phyloP scores from a whole-genome alignment of 129 eudicot species.

The Helichrysum umbraculigerum region DNA sequence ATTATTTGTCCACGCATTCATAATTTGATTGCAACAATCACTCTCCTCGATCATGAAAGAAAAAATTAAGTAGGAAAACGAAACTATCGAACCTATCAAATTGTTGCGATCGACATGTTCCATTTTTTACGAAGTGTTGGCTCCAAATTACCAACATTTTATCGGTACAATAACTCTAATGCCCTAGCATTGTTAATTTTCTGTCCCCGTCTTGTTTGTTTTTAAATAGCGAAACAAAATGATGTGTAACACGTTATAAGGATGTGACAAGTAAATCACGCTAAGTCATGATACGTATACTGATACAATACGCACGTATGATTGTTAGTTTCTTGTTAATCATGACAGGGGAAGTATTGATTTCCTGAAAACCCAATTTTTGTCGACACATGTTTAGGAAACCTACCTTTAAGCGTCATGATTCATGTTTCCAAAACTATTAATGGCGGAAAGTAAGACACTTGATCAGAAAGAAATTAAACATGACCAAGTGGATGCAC shows the following conservation, averaged over 20 bases:
- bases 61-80: neutral
- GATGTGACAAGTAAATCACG: neutral
- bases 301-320: neutral
- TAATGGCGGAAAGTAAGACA: slow-evolving; percentile 20
- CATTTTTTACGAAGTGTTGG: neutral
- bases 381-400: slow-evolving; percentile 1
- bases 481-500: slow-evolving; percentile 28
- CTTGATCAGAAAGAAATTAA: slow-evolving; percentile 15
- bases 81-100: slow-evolving; percentile 10
- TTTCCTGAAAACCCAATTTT: neutral
- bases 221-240: neutral
- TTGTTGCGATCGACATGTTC: slow-evolving; percentile 20
- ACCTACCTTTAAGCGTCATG: neutral
- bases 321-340: neutral
- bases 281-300: neutral
- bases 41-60: neutral
- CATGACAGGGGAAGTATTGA: neutral
- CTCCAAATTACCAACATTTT: no score
- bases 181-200: slow-evolving; percentile 10
- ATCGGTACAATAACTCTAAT: neutral
- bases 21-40: slow-evolving; percentile 16
- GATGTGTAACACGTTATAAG: slow-evolving; percentile 5
- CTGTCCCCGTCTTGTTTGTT: neutral
- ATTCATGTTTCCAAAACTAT: neutral
- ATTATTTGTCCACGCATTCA: neutral